Evolutionary conservation across 768 basidiomycete genomes (phyloP).

Genomic region (Gautieria morchelliformis): DNA sequence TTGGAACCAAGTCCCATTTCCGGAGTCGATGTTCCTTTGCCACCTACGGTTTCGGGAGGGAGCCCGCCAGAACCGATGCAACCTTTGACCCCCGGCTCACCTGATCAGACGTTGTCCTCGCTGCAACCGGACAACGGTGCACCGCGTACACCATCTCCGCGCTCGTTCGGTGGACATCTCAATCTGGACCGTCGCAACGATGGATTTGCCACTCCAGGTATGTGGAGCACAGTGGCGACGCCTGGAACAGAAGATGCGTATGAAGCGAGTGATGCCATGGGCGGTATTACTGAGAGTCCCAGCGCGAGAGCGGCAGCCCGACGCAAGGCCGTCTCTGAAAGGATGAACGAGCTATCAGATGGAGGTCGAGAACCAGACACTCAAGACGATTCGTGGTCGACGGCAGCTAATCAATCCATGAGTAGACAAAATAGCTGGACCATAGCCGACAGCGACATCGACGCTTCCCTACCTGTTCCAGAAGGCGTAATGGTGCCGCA

Average conservation of each 20-base stretch:
- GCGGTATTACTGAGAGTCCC: background rate
- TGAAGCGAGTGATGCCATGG: slow-evolving; percentile 13
- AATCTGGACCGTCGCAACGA: background rate
- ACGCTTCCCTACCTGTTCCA: background rate
- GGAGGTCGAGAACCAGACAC: background rate
- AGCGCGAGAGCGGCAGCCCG: background rate
- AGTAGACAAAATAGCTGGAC: slow-evolving; percentile 11
- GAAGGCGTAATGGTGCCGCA: background rate
- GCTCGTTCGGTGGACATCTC: background rate
- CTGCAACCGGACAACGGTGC: background rate
- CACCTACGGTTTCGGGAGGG: background rate
- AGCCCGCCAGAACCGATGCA: background rate
- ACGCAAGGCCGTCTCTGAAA: background rate
- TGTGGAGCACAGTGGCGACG: slow-evolving; percentile 71
- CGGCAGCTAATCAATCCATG: background rate
- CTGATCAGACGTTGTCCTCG: background rate
- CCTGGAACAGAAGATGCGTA: slow-evolving; percentile 41
- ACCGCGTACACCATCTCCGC: slow-evolving; percentile 4
- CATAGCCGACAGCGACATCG: background rate
- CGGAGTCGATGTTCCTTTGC: background rate
- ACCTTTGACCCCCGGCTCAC: background rate
- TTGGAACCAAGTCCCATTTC: background rate
- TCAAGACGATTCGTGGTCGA: slow-evolving; percentile 7
- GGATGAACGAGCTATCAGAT: slow-evolving; percentile 19
- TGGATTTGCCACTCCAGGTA: slow-evolving; percentile 33